Percentiles rank a stretch among this genome's conserved stretches.
These are phyloP conservation scores for Phylloporus sp. DNA, from an alignment of 1,284 basidiomycete genomes.

Conservation along the genomic window DNA sequence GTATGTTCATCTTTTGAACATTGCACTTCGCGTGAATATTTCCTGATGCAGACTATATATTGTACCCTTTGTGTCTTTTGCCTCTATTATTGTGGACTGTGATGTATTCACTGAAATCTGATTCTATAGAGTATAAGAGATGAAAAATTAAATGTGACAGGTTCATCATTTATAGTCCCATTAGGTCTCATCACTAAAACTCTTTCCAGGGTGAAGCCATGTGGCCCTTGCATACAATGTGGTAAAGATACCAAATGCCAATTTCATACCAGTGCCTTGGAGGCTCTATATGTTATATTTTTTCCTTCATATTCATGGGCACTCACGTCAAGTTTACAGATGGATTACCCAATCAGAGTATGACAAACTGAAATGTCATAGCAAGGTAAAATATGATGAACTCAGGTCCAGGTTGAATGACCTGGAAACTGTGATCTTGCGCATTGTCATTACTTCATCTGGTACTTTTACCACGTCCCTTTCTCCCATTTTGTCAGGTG, in stretches of 20 bases:
- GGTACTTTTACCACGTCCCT: slow-evolving; percentile 35
- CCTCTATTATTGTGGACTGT: not conserved
- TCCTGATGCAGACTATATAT: slow-evolving; percentile 13
- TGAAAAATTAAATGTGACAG: slow-evolving; percentile 68
- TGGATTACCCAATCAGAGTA: slow-evolving; percentile 59
- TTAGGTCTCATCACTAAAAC: slow-evolving; percentile 20
- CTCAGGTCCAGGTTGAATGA: slow-evolving; percentile 46
- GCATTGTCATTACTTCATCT: slow-evolving; percentile 33
- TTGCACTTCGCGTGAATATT: slow-evolving; percentile 16
- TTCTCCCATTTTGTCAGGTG: slow-evolving; percentile 35
- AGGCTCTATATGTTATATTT: slow-evolving; percentile 51
- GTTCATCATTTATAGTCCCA: slow-evolving; percentile 37
- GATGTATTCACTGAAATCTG: slow-evolving; percentile 5
- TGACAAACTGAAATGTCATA: slow-evolving; percentile 49
- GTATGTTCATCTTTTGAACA: slow-evolving; percentile 48
- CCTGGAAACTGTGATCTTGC: slow-evolving; percentile 41
- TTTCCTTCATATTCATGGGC: slow-evolving; percentile 2
- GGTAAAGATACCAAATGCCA: slow-evolving; percentile 59
- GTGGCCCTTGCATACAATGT: slow-evolving; percentile 58
- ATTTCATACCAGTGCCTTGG: slow-evolving; percentile 60
- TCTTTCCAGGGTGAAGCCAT: slow-evolving; percentile 50
- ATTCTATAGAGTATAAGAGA: slow-evolving; percentile 55
- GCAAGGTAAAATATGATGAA: slow-evolving; percentile 52
- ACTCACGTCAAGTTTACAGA: slow-evolving; percentile 41
- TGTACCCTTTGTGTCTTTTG: slow-evolving; percentile 3